Percentiles rank a stretch among this genome's conserved stretches.
phyloP scores from a whole-genome alignment of 1,284 basidiomycete genomes.

The Ganoderma lingzhi region DNA sequence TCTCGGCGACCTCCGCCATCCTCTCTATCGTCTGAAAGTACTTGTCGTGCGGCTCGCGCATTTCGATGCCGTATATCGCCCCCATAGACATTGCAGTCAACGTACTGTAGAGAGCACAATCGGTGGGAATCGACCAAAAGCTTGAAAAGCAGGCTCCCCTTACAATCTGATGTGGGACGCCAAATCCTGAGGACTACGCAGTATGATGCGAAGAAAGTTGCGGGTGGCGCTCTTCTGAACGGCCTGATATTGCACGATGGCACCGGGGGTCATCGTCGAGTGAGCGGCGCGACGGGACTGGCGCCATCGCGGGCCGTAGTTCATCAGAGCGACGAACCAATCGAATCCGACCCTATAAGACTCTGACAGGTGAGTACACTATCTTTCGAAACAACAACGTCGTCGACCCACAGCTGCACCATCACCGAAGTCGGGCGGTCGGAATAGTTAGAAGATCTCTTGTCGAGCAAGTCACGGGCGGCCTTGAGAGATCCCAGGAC shows the following conservation, averaged over 20 bases:
- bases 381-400: not conserved
- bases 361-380: not conserved
- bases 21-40: constrained; percentile 21
- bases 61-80: constrained; percentile 44
- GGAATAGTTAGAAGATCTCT: constrained; percentile 71
- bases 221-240: constrained; percentile 11
- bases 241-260: constrained; percentile 15
- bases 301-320: constrained; percentile 27
- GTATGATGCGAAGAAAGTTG: constrained; percentile 19
- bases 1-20: constrained; percentile 24
- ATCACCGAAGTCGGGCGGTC: constrained; percentile 56
- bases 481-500: constrained; percentile 62
- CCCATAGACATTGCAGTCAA: constrained; percentile 40
- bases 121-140: not conserved
- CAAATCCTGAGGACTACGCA: constrained; percentile 18
- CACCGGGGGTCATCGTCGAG: constrained; percentile 13
- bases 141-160: not conserved
- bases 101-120: constrained; percentile 29
- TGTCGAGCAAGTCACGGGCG: constrained; percentile 69
- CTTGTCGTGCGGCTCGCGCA: constrained; percentile 34
- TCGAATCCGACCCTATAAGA: constrained; percentile 13
- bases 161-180: constrained; percentile 26
- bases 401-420: constrained; percentile 21
- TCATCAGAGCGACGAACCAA: constrained; percentile 30
- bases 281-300: constrained; percentile 26